Conservation (phyloP, 1,284 basidiomycete species). For the Austroboletus niveus region DNA sequence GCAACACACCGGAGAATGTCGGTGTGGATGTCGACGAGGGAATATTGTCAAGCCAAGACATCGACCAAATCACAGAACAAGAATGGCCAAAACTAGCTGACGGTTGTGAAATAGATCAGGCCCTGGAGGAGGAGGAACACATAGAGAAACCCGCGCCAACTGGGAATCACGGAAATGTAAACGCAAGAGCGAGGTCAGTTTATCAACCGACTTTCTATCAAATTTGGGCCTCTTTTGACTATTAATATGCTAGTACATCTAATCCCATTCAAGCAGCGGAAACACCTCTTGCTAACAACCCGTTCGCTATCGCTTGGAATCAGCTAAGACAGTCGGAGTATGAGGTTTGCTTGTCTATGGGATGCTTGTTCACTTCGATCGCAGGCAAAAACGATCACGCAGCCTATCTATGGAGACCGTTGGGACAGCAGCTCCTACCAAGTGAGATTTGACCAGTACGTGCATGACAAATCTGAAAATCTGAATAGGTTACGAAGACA, state of each 20-base stretch:
- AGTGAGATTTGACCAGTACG: conserved; percentile 14
- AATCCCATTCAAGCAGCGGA: conserved; percentile 1
- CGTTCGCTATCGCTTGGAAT: conserved; percentile 27
- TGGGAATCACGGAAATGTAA: neutral
- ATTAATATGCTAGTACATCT: conserved; percentile 3
- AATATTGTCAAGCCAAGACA: conserved; percentile 51
- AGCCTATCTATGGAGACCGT: conserved; percentile 14
- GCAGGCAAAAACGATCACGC: conserved; percentile 23
- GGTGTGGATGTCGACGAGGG: conserved; percentile 54
- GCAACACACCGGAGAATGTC: conserved; percentile 14
- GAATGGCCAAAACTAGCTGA: conserved; percentile 36
- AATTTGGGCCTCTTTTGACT: neutral
- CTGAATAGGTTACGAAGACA: conserved; percentile 15
- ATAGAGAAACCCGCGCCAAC: conserved; percentile 22
- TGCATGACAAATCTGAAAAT: neutral
- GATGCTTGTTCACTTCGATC: conserved; percentile 1
- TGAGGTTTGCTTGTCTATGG: neutral
- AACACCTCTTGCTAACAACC: conserved; percentile 12
- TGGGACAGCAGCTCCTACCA: conserved; percentile 10
- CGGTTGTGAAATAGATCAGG: conserved; percentile 27
- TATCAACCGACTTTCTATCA: neutral
- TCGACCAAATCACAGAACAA: conserved; percentile 42
- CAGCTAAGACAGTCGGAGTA: conserved; percentile 21
- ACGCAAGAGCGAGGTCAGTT: conserved; percentile 1
- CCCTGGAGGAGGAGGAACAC: conserved; percentile 30